phyloP scores from a whole-genome alignment of 2,329 filamentous ascomycete genomes.

The Aureobasidium sp. region DNA sequence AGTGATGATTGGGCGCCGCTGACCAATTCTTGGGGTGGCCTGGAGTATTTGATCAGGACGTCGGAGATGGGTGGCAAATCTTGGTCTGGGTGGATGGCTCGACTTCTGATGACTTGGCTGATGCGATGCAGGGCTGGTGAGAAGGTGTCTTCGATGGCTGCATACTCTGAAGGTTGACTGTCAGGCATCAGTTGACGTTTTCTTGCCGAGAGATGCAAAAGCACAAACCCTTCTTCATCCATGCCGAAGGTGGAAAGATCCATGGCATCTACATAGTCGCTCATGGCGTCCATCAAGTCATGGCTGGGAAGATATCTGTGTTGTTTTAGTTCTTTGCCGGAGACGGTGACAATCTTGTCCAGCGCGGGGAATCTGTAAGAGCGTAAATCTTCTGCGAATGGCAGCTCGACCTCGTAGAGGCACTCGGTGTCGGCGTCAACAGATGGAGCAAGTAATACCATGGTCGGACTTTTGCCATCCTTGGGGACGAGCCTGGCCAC shows the following conservation, averaged over 20 bases:
- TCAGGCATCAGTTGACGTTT: not conserved
- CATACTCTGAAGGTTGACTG: slow-evolving; percentile 57
- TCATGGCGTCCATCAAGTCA: slow-evolving; percentile 73
- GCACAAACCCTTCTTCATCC: slow-evolving; percentile 65
- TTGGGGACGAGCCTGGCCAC: slow-evolving; percentile 80
- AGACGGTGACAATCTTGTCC: slow-evolving; percentile 80
- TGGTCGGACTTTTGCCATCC: slow-evolving; percentile 67
- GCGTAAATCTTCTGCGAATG: slow-evolving; percentile 87
- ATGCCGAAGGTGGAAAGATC: slow-evolving; percentile 65
- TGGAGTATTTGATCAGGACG: slow-evolving; percentile 64
- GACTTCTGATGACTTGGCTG: slow-evolving; percentile 74
- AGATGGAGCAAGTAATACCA: slow-evolving; percentile 72
- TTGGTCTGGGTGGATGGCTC: slow-evolving; percentile 66
- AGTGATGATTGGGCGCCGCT: slow-evolving; percentile 52
- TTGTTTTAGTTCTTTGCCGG: slow-evolving; percentile 68
- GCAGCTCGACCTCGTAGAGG: slow-evolving; percentile 80
- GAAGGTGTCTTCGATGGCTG: slow-evolving; percentile 72
- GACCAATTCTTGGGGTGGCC: slow-evolving; percentile 62
- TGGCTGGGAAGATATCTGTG: slow-evolving; percentile 77
- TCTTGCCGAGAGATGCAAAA: not conserved
- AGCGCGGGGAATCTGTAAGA: slow-evolving; percentile 87
- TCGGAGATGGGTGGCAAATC: slow-evolving; percentile 56
- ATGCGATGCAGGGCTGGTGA: slow-evolving; percentile 83
- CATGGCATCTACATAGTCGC: slow-evolving; percentile 87
- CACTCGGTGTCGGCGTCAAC: slow-evolving; percentile 76